phyloP scores from a whole-genome alignment of 768 basidiomycete species.

The Hypholoma fasciculare region DNA sequence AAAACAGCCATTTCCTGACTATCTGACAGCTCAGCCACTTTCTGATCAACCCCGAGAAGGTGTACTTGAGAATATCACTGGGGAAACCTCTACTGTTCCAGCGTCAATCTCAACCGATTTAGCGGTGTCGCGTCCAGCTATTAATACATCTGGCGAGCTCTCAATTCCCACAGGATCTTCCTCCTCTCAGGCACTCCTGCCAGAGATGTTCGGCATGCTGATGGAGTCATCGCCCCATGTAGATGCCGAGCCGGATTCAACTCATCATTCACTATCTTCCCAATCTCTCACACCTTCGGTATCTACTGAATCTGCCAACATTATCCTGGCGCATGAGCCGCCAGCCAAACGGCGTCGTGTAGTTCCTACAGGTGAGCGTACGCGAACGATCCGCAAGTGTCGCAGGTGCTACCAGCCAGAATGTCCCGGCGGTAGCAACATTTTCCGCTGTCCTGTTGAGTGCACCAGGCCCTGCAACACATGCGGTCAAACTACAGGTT shows the following conservation, averaged over 20 bases:
- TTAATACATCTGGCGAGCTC: background rate
- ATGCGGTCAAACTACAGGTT: background rate
- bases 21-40: background rate
- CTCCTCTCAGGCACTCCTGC: background rate
- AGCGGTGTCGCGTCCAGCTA: background rate
- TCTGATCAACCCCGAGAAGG: background rate
- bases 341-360: background rate
- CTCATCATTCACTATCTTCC: background rate
- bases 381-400: background rate
- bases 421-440: constrained; percentile 4
- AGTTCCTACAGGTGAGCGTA: background rate
- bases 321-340: background rate
- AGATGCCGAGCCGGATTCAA: background rate
- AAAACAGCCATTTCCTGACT: background rate
- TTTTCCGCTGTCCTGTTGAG: background rate
- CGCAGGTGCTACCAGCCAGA: background rate
- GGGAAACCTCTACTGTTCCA: background rate
- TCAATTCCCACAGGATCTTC: background rate
- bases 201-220: background rate
- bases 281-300: background rate
- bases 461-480: constrained; percentile 1
- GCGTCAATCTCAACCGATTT: background rate
- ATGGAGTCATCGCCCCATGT: background rate
- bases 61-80: background rate
- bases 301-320: background rate